Conservation (phyloP, 352 stramenopile genomes). For the Pythium biforme region DNA sequence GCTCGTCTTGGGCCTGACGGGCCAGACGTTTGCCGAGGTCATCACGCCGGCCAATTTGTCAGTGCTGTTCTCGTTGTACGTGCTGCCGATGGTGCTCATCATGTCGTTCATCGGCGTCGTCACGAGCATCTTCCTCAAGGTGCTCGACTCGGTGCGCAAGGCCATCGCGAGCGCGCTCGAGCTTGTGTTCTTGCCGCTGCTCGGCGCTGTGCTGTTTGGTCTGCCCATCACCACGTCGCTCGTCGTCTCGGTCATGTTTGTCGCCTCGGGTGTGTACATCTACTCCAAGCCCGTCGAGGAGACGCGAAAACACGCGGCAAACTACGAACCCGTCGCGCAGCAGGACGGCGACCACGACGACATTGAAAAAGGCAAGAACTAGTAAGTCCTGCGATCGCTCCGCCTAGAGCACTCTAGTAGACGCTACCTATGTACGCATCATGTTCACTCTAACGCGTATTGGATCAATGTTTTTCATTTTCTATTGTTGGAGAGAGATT, state of each 20-base stretch:
- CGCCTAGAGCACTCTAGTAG: background rate
- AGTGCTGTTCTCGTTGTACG: conserved; percentile 69
- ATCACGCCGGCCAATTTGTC: conserved; percentile 44
- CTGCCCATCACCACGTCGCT: conserved; percentile 56
- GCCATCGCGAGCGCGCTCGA: conserved; percentile 76
- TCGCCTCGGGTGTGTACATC: conserved; percentile 76
- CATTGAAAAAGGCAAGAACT: conserved; percentile 19
- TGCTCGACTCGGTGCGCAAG: conserved; percentile 78
- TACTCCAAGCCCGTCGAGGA: conserved; percentile 66
- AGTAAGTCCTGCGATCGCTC: background rate
- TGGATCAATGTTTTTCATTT: too few species aligned
- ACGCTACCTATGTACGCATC: background rate
- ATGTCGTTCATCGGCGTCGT: conserved; percentile 82
- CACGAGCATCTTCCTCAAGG: conserved; percentile 80
- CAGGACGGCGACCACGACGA: conserved; percentile 5
- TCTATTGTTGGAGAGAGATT: too few species aligned
- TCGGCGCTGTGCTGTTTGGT: conserved; percentile 63
- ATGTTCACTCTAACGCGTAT: background rate
- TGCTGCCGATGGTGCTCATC: conserved; percentile 81
- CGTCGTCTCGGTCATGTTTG: conserved; percentile 55
- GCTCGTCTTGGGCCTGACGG: conserved; percentile 66
- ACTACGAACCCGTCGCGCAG: conserved; percentile 18
- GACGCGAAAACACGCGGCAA: background rate
- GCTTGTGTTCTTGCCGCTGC: conserved; percentile 66
- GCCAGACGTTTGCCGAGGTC: conserved; percentile 60